A percentile compares a stretch with the other conserved stretches of the same genome.
Evolutionary conservation across 139 green algal genomes (phyloP).

Genomic region (Micractinium conductrix): DNA sequence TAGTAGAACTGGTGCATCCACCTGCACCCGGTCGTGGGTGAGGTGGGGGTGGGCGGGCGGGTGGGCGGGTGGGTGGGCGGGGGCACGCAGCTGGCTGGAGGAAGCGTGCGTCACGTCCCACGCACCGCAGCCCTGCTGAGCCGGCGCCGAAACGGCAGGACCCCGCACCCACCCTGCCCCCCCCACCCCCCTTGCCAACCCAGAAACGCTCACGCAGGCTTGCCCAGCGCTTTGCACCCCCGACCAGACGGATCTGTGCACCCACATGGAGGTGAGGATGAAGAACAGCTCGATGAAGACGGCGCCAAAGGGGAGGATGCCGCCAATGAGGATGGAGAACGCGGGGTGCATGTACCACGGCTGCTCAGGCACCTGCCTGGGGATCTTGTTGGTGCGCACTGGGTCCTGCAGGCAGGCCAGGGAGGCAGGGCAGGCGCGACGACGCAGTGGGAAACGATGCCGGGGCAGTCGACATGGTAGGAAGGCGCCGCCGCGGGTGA

Average conservation of each 20-base stretch:
- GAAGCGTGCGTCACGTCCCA: not conserved
- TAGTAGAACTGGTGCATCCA: conserved; percentile 87
- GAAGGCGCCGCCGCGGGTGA: no score
- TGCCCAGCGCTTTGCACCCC: not conserved
- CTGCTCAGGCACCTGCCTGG: conserved; percentile 97
- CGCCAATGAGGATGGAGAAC: conserved; percentile 91
- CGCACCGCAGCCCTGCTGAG: no score
- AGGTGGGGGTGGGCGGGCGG: not conserved
- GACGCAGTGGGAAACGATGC: no score
- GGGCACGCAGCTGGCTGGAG: not conserved
- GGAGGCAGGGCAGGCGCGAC: no score
- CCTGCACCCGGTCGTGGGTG: not conserved
- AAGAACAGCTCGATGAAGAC: conserved; percentile 99
- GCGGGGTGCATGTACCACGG: conserved; percentile 96
- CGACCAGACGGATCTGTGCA: conserved; percentile 68
- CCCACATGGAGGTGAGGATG: conserved; percentile 99
- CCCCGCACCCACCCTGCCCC: no score
- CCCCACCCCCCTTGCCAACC: not conserved
- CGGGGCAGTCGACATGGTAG: no score
- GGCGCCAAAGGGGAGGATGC: conserved; percentile 98
- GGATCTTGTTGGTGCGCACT: conserved; percentile 99
- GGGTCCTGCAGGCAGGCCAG: conserved; percentile 69
- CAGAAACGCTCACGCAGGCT: not conserved
- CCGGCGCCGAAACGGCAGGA: no score
- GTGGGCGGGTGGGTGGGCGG: not conserved